Evolutionary conservation across 768 basidiomycete species (phyloP), one percentile per base, ranked within the genome.

Genomic region (Mycena alexandri): DNA sequence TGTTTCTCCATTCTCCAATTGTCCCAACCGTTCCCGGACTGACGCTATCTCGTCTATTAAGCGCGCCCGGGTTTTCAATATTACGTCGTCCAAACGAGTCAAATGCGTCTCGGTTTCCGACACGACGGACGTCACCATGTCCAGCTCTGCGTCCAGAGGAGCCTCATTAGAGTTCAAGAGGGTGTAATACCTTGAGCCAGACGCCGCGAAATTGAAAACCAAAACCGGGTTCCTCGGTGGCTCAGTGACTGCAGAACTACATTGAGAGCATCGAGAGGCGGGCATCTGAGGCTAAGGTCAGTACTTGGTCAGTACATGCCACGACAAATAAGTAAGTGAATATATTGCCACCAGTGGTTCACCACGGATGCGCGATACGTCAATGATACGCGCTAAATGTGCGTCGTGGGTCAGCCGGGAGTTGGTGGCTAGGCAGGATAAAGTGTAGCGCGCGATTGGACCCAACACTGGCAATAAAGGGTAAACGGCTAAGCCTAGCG

Each of bases 141-240:
- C 29, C 29, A 29, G 29, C 25, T 55, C 38, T 42, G 21, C 5
- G 22, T 25, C 54, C 6, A 22, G 6, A 9, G 54, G 54, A 5
- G 38, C 13, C 38, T 55, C 14, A 25, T 55, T 42, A 21, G 22
- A 42, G 54, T 22, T 55, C 38, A 55, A 25, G 41, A 55, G 54
- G 5, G 29, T 14, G 9, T 21, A 21, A 13, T 36, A 5, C 5
- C 19, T 29, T 21, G 52, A 36, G 34, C 52, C 29, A 12, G 52
- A 25, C 5, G 33, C 38, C 3, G 38, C 38, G 38, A 38, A 10
- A 2, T 14, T 2, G 38, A 38, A 38, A 38, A 4, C 38, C 38
- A 38, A 38, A 14, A n/a, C n/a, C n/a, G 38, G 38, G n/a, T n/a
- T n/a, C n/a, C n/a, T n/a, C n/a, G n/a, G 38, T 38, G 38, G 38